Conservation (phyloP, 192 early-diverging fungal species). For the Podochytrium sp. region DNA sequence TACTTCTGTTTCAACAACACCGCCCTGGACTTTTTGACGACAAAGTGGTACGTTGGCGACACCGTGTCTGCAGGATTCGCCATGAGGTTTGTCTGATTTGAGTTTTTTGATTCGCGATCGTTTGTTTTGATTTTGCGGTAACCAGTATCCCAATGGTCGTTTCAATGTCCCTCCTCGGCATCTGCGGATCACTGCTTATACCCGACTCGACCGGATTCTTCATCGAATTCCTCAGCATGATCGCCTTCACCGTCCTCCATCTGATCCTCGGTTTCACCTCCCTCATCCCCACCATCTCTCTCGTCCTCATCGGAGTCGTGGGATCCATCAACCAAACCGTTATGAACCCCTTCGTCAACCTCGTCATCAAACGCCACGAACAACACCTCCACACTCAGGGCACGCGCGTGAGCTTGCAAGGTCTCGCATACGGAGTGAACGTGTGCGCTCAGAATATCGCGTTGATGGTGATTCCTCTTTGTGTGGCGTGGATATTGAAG, state of each 20-base stretch:
- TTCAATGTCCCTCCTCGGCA: not conserved
- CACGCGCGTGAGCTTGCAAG: not conserved
- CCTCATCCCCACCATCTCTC: constrained; percentile 52
- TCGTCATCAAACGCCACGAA: not conserved
- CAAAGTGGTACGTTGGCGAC: constrained; percentile 59
- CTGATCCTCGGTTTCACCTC: constrained; percentile 52
- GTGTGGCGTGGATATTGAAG: constrained; percentile 48
- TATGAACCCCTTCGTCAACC: constrained; percentile 11
- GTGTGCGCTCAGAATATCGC: constrained; percentile 47
- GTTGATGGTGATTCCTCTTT: constrained; percentile 51
- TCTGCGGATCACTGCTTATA: not conserved
- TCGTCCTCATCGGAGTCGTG: constrained; percentile 57
- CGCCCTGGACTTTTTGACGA: constrained; percentile 56
- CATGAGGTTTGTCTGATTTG: constrained; percentile 42
- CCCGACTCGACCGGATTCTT: not conserved
- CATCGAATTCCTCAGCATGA: not conserved
- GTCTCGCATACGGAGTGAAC: constrained; percentile 51
- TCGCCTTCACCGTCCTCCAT: constrained; percentile 56
- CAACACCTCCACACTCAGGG: constrained; percentile 16
- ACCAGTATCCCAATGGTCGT: not conserved
- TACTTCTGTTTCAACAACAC: constrained; percentile 63
- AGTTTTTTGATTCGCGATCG: not conserved
- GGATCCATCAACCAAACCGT: constrained; percentile 54
- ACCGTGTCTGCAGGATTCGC: constrained; percentile 50
- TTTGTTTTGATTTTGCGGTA: not conserved